Evolutionary conservation across 2,329 filamentous ascomycete genomes (phyloP), one percentile per base, ranked within the genome.

Genomic region (Beauveria australis): DNA sequence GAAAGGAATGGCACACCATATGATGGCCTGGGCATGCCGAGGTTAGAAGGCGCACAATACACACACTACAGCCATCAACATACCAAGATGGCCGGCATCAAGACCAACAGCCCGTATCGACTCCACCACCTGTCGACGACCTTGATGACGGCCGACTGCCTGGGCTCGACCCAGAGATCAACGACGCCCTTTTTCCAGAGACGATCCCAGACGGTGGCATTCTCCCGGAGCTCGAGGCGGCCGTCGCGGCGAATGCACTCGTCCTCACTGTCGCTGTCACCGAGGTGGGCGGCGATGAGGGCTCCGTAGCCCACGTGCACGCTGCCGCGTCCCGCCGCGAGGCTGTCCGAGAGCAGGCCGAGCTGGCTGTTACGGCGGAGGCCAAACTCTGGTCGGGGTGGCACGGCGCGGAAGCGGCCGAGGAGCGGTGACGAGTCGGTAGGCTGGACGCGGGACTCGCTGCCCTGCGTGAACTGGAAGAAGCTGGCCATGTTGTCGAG

Each of bases 391-490:
- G 69, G 71, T 26, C 74, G 73, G 28, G 77, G 74, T 8, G 82
- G 83, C 19, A 88, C 83, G 62, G 85, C 85, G 63, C 85, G 83
- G 73, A 85, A 88, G 44, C 85, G 82, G 63, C 85, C 85, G 2
- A 88, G 80, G 9, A 87, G 74, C 26, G 85, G 84, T 19, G 84
- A 82, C 47, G 82, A 75, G 67, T 86, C 81, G 66, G 75, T 76
- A 61, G 78, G 78, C 55, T 78, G 77, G 63, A 77, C 74, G 67
- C 77, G 79, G 64, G 83, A 80, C 73, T 88, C 85, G 68, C 76
- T 79, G 71, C 85, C 85, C 68, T 85, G 84, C 64, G 85, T 85
- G 74, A 88, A 88, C 70, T 81, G 78, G 74, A 88, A 88, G 77
- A 87, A 85, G 68, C 80, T 78, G 69, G 85, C 82, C 84, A 87